Base-by-base conservation (phyloP, 2,329 filamentous ascomycete genomes). In the Epicoccum nigrum region DNA sequence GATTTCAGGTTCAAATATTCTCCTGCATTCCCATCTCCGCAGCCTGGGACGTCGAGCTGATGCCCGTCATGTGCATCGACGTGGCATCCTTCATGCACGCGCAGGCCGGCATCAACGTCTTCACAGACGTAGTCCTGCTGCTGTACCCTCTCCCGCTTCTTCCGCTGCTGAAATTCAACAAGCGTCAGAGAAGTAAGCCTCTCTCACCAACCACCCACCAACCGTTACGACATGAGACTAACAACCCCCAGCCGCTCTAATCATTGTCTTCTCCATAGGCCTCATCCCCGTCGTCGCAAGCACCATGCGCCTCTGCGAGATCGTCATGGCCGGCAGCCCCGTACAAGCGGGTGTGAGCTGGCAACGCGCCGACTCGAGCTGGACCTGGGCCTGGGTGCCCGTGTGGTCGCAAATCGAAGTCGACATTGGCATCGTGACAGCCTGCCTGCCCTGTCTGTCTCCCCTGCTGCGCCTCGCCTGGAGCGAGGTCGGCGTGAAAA, bases 351-450 rank as follows among this genome's bases (percentile, higher is more conserved):
- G 58, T 8, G 43, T 33, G 21, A 37, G 47, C 9, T 62, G 63
- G 56, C 46, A 63, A 25, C 50, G 60, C 17, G 55, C 51, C 5
- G 64, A 68, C 49, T 57, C 55, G 7, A 68, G 61, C 25, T 69
- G 65, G 55, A 56, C 19, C 16, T 65, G 63, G 60, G 56, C 60
- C 11, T 67, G 63, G 64, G 55, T 68, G 4, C 62, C 65, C 7
- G 60, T 68, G 1, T 69, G 66, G 66, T 68, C 64, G 2, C 64
- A 69, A 31, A 64, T 69, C 32, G 66, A 69, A 54, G 65, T 69
- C 38, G 63, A 67, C 35, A 49, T 65, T 2, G 58, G 64, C 35
- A 68, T 69, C 30, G 27, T 69, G 8, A 64, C 64, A 5, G 66
- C 65, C 2, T 66, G 62, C 11, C 60, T 69, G 4, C 64, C 66